Base-by-base conservation (phyloP, 139 green algal species). In the Desmodesmus armatus region DNA sequence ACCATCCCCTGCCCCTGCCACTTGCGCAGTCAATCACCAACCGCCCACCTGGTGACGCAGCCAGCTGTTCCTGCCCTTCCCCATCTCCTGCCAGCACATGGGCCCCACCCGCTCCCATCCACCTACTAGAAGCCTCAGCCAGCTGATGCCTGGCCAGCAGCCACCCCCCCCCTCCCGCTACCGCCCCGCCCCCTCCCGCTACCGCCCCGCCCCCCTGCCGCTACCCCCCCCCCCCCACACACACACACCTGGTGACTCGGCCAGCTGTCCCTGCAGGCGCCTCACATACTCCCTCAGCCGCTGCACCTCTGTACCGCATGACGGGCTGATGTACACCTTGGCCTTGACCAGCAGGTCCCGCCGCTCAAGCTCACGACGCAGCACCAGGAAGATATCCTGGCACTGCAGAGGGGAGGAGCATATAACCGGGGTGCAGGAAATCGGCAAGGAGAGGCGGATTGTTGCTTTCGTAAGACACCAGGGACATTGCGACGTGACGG, bases 351-450 rank as follows among this genome's bases (percentile, higher is more conserved):
- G 66, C 80, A 94, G 85, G 19, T 87, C 79, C 7, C 80, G 70
- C 15, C 73, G 78, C 72, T 93, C 82, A 71, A 97, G 89, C 69
- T 96, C 91, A 43, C 81, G 70, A 7, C 91, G 89, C 29, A 94
- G 78, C 29, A 83, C 77, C 0, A 86, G 69, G 58, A 95, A 66
- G 23, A 97, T 85, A 47, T 96, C 91, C 47, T 95, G 87, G 80
- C 93, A 89, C 88, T 96, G 90, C 0, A 43, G 67, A n/a, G n/a
- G n/a, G n/a, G n/a, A n/a, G n/a, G n/a, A n/a, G n/a, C n/a, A n/a
- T n/a, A n/a, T n/a, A n/a, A n/a, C n/a, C n/a, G n/a, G n/a, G n/a
- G n/a, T n/a, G n/a, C n/a, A n/a, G n/a, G n/a, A n/a, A n/a, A n/a
- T n/a, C n/a, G n/a, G n/a, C n/a, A n/a, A n/a, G n/a, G n/a, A n/a